Conservation (phyloP, 2,329 filamentous ascomycete species). For the Stagonosporopsis tanaceti region DNA sequence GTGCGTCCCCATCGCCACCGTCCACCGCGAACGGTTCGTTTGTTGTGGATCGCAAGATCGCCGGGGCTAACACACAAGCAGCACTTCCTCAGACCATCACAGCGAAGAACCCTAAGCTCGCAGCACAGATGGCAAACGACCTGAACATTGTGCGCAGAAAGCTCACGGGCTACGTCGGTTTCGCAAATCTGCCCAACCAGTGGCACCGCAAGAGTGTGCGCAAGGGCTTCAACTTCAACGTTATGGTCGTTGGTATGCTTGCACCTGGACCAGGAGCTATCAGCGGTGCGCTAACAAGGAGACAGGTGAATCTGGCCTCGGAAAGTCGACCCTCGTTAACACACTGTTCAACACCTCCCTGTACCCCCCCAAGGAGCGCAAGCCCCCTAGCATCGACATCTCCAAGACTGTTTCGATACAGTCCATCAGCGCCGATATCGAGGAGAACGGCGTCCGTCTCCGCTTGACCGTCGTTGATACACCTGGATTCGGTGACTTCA, state of each 20-base stretch:
- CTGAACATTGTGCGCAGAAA: constrained; percentile 98
- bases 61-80: constrained; percentile 59
- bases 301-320: constrained; percentile 95
- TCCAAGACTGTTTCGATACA: constrained; percentile 76
- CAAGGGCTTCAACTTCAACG: constrained; percentile 99
- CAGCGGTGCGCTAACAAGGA: constrained; percentile 25
- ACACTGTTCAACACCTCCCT: constrained; percentile 99
- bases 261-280: not conserved
- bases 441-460: constrained; percentile 97
- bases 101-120: constrained; percentile 69
- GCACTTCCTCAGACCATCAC: constrained; percentile 65
- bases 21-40: constrained; percentile 61
- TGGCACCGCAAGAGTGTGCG: constrained; percentile 99
- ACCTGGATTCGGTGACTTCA: constrained; percentile 97
- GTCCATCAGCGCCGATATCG: constrained; percentile 72
- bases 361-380: constrained; percentile 98
- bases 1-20: constrained; percentile 58
- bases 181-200: constrained; percentile 98
- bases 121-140: constrained; percentile 58
- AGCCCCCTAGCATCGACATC: constrained; percentile 95
- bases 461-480: constrained; percentile 97
- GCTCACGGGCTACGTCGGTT: constrained; percentile 97
- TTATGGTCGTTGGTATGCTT: constrained; percentile 98
- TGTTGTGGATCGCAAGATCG: constrained; percentile 65
- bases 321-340: constrained; percentile 99